Evolutionary conservation across 2,329 filamentous ascomycete species (phyloP).

Genomic region (Rugonectria rugulosa): DNA sequence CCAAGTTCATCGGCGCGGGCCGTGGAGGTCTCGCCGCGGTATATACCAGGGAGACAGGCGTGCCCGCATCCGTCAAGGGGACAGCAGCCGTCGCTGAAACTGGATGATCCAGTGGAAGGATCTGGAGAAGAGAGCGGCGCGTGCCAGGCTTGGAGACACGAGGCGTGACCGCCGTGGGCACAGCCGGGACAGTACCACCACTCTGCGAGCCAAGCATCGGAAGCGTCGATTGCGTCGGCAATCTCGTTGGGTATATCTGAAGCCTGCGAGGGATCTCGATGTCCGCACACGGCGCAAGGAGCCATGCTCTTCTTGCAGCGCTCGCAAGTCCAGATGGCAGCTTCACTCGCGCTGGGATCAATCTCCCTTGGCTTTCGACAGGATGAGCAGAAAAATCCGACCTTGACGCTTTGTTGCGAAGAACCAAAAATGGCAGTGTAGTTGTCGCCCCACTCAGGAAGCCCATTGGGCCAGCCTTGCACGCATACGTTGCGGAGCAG

Average conservation of each 20-base stretch:
- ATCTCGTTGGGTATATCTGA: constrained; percentile 46
- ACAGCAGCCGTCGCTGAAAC: constrained; percentile 64
- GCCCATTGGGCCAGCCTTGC: constrained; percentile 60
- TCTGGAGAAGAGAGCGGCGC: constrained; percentile 40
- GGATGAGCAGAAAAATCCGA: constrained; percentile 60
- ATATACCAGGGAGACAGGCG: constrained; percentile 65
- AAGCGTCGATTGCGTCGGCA: constrained; percentile 35
- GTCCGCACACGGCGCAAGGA: constrained; percentile 66
- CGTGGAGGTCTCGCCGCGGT: constrained; percentile 57
- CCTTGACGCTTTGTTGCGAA: constrained; percentile 63
- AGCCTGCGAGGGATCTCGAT: constrained; percentile 57
- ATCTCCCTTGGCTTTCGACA: constrained; percentile 66
- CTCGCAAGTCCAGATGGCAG: constrained; percentile 65
- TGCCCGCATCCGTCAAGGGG: constrained; percentile 72
- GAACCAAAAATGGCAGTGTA: constrained; percentile 62
- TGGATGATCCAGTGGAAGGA: constrained; percentile 29
- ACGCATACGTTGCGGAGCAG: constrained; percentile 68
- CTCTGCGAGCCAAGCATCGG: constrained; percentile 44
- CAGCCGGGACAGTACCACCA: constrained; percentile 73
- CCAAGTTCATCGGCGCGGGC: constrained; percentile 60
- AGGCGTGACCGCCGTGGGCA: constrained; percentile 67
- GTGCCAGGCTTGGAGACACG: constrained; percentile 68
- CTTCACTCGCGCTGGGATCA: constrained; percentile 53
- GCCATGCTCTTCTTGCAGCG: constrained; percentile 61
- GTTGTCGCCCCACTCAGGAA: constrained; percentile 61